phyloP scores from a whole-genome alignment of 2,329 filamentous ascomycete species.

The Fusarium redolens region DNA sequence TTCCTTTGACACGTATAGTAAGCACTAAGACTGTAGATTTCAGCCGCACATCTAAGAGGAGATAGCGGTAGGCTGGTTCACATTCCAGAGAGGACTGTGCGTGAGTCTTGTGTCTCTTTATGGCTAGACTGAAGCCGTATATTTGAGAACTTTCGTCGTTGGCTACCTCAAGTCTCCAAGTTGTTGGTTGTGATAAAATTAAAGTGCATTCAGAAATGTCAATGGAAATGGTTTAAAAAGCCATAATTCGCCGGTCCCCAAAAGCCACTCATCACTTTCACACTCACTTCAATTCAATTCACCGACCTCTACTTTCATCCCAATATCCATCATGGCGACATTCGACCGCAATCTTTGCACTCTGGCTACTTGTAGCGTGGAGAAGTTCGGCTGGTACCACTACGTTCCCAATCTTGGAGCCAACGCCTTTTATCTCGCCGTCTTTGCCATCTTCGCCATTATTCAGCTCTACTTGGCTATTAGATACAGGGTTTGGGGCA shows the following conservation, averaged over 20 bases:
- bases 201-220: no score
- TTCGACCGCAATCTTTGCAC: constrained; percentile 19
- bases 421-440: constrained; percentile 29
- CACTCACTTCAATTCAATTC: neutral
- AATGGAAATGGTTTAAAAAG: neutral
- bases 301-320: neutral
- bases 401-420: constrained; percentile 28
- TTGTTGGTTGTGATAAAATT: neutral
- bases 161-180: neutral
- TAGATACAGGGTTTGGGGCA: constrained; percentile 30
- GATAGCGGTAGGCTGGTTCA: no score
- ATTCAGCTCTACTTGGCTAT: constrained; percentile 36
- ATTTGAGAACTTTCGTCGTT: neutral
- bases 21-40: no score
- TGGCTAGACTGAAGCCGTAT: neutral
- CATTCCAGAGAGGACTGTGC: no score
- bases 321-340: neutral
- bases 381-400: constrained; percentile 30
- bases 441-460: constrained; percentile 21
- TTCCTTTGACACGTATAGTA: no score
- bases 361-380: constrained; percentile 31
- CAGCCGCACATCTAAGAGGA: no score
- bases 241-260: no score
- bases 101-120: neutral
- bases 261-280: neutral